phyloP scores from a whole-genome alignment of 352 stramenopile genomes.

The Phytophthora citrophthora region DNA sequence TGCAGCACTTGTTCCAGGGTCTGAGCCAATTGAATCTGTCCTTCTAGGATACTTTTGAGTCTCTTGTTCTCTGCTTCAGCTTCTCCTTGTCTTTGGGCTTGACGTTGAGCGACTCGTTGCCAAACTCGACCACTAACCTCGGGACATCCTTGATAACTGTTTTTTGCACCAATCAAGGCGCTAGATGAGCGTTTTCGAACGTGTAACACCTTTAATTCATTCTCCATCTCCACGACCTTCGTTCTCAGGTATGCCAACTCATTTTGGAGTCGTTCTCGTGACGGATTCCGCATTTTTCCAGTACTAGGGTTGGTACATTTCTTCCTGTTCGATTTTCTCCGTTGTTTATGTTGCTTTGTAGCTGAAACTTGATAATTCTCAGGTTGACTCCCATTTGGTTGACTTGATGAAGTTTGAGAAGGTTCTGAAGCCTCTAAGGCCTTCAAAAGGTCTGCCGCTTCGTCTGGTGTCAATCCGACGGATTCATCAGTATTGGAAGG shows the following conservation, averaged over 20 bases:
- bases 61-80: conserved; percentile 55
- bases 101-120: conserved; percentile 56
- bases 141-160: conserved; percentile 13
- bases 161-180: background rate
- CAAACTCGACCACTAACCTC: conserved; percentile 41
- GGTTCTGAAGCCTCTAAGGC: conserved; percentile 30
- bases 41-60: conserved; percentile 45
- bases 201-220: conserved; percentile 38
- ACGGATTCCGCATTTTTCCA: conserved; percentile 51
- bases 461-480: conserved; percentile 33
- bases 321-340: conserved; percentile 22
- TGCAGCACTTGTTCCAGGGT: conserved; percentile 57
- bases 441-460: conserved; percentile 39
- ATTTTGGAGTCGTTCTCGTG: conserved; percentile 52
- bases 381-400: background rate
- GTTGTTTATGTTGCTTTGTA: conserved; percentile 1
- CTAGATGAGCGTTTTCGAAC: conserved; percentile 7
- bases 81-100: conserved; percentile 36
- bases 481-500: conserved; percentile 1
- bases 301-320: conserved; percentile 16
- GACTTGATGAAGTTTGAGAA: conserved; percentile 3
- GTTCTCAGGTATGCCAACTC: conserved; percentile 50
- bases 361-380: background rate
- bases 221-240: conserved; percentile 53
- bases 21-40: conserved; percentile 56